Base-by-base conservation (phyloP, 1,284 basidiomycete genomes). In the Boletellus dicymbophilus region DNA sequence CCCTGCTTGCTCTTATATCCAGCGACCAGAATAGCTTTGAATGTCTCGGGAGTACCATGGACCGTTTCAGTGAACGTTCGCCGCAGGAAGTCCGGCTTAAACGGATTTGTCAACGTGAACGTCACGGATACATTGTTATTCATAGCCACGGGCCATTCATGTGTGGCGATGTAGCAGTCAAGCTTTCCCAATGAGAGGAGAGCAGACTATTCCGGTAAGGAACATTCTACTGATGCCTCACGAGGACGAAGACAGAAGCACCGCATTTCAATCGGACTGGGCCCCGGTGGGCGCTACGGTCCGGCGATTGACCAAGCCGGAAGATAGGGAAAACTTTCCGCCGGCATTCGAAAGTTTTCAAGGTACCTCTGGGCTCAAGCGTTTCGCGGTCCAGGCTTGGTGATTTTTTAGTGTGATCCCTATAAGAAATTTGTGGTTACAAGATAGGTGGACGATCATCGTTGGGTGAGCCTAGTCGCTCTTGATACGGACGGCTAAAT, bases 1-100 rank as follows among this genome's bases (percentile, higher is more conserved):
- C 18, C 10, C 8, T n/a, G n/a, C 20, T 37, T 12, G 33, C 26
- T 43, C 20, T 62, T 62, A 52, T 62, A 60, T 23, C 37, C 20
- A 12, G 38, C 18, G 13, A n/a, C 23, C 9, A 33, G 20, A 3
- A 13, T 10, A 36, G 10, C 2, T 18, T 36, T 20, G 34, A 12
- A 21, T 3, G 10, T 15, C n/a, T 18, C 16, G 16, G 18, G 2
- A 15, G 31, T 18, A 33, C 31, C 18, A n/a, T 18, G n/a, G n/a
- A n/a, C 20, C 31, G 9, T 36, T 18, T 8, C 3, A 22, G 25
- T 30, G 45, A 56, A 58, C 44, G 53, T 61, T 56, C 40, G 31
- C 18, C n/a, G 8, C n/a, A n/a, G 13, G 11, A 12, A 6, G 31
- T 33, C 31, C 31, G 16, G 31, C 31, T 13, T 33, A 15, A n/a